Percentiles rank a stretch among this genome's conserved stretches.
phyloP scores from a whole-genome alignment of 228 moss, liverwort and hornwort genomes.

The Sphagnum fallax region DNA sequence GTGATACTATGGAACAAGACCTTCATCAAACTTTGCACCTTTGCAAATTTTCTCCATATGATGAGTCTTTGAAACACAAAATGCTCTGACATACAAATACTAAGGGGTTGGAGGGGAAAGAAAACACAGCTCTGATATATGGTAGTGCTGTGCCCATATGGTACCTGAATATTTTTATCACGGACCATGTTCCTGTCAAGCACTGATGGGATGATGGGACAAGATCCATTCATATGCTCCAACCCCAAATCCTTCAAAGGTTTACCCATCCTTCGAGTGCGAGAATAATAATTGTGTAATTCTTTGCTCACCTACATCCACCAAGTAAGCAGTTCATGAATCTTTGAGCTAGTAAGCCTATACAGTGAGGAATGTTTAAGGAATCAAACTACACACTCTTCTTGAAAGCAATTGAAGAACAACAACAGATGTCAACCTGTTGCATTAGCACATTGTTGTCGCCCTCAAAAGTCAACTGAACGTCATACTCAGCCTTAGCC shows the following conservation, averaged over 20 bases:
- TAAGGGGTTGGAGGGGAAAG: no score
- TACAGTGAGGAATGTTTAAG: neutral
- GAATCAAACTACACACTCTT: neutral
- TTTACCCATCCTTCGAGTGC: slow-evolving; percentile 11
- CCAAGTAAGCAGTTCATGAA: neutral
- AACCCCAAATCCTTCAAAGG: slow-evolving; percentile 33
- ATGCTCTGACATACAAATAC: no score
- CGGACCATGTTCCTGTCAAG: slow-evolving; percentile 18
- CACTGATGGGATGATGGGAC: slow-evolving; percentile 22
- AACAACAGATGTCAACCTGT: slow-evolving; percentile 18
- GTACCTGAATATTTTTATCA: slow-evolving; percentile 29
- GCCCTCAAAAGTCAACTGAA: slow-evolving; percentile 42
- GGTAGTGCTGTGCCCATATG: no score
- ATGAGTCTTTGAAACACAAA: no score
- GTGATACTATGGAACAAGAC: no score
- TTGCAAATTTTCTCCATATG: no score
- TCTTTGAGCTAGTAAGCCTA: neutral
- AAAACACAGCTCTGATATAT: no score
- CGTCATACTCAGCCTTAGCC: slow-evolving; percentile 36
- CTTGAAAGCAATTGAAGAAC: neutral
- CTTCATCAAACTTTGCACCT: no score
- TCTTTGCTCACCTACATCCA: slow-evolving; percentile 39
- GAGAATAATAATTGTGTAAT: slow-evolving; percentile 21
- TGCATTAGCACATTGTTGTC: slow-evolving; percentile 55
- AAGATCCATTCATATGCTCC: slow-evolving; percentile 36